These are phyloP conservation scores for Elongisporangium undulatum DNA, from an alignment of 352 stramenopile genomes.

Conservation along the genomic window DNA sequence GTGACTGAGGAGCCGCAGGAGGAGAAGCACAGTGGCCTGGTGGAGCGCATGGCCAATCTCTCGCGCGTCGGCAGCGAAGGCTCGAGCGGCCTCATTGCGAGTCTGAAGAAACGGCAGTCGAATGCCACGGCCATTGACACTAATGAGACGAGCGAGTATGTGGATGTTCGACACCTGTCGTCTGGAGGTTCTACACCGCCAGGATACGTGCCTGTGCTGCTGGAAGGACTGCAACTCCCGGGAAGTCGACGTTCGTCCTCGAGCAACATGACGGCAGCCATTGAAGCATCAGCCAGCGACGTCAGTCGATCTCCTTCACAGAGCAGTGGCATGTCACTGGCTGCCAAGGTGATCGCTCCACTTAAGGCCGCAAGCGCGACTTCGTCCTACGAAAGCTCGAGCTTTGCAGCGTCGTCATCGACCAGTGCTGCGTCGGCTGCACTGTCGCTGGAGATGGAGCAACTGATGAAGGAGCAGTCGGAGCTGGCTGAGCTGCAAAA, in stretches of 20 bases:
- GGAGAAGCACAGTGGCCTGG: constrained; percentile 43
- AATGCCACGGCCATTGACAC: constrained; percentile 13
- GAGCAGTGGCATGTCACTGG: constrained; percentile 21
- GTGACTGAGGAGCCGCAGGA: constrained; percentile 12
- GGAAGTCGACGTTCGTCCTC: constrained; percentile 12
- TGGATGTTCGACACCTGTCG: constrained; percentile 7
- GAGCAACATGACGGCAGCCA: constrained; percentile 3
- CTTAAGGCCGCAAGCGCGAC: constrained; percentile 15
- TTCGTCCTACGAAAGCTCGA: constrained; percentile 1
- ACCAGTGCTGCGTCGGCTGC: constrained; percentile 6
- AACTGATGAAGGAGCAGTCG: constrained; percentile 65
- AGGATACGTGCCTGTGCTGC: constrained; percentile 42
- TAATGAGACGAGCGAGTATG: constrained; percentile 2
- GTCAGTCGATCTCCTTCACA: constrained; percentile 13
- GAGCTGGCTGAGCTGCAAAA: constrained; percentile 52
- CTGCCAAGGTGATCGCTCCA: constrained; percentile 33
- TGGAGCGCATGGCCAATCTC: constrained; percentile 70
- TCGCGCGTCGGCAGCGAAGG: constrained; percentile 54
- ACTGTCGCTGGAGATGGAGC: constrained; percentile 46
- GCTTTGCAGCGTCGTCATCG: constrained; percentile 1
- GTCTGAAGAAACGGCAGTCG: constrained; percentile 32
- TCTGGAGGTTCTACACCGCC: constrained; percentile 9
- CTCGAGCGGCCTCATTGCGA: constrained; percentile 46
- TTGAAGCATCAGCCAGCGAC: constrained; percentile 37
- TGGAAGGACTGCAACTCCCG: constrained; percentile 39